Conservation (phyloP, 306 rosid genomes). For the Cicer pinnatifidum region DNA sequence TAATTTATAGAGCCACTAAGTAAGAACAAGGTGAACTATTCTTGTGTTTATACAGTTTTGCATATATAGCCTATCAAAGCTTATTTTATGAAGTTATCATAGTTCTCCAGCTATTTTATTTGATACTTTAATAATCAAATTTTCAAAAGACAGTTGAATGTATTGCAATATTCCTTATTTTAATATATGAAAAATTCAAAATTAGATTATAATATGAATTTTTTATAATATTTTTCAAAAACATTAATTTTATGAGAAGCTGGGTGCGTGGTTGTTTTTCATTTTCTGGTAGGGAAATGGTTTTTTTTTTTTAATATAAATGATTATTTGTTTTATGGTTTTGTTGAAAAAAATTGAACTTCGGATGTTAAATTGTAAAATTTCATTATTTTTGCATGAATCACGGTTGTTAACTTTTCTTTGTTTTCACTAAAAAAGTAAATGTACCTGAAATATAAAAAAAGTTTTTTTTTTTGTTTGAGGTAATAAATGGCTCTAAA, state of each 20-base stretch:
- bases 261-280: not conserved
- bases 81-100: not conserved
- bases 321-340: not conserved
- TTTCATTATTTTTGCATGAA: not conserved
- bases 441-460: not conserved
- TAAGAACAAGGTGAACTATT: no score
- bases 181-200: no score
- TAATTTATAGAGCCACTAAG: no score
- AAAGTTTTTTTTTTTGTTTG: not conserved
- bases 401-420: not conserved
- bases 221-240: no score
- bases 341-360: slow-evolving; percentile 5
- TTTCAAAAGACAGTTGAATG: no score
- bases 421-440: not conserved
- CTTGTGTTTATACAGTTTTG: no score
- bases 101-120: slow-evolving; percentile 45
- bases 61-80: slow-evolving; percentile 21
- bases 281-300: not conserved
- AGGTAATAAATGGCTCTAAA: not conserved
- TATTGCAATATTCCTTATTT: no score
- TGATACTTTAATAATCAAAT: no score
- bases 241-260: not conserved
- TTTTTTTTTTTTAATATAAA: not conserved
- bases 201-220: no score
- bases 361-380: slow-evolving; percentile 2